Evolutionary conservation across 192 early-diverging fungal species (phyloP), one percentile per base, ranked within the genome.

Genomic region (Thoreauomyces humboldtii): DNA sequence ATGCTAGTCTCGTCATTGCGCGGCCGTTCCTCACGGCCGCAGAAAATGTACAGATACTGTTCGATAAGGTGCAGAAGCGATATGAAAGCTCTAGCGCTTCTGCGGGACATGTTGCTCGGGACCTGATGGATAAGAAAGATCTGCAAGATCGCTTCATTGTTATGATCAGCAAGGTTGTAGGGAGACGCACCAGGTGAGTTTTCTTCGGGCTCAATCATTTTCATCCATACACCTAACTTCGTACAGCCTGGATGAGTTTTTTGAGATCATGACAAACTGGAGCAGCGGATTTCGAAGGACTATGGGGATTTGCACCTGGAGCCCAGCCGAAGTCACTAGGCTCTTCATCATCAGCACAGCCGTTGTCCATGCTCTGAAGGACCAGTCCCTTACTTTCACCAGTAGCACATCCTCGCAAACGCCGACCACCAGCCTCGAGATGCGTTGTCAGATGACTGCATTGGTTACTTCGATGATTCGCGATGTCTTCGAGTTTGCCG

Each of bases 21-120:
- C 56, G 35, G 25, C 59, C 66, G 14, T 76, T 76, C 37, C 24
- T 67, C 15, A 76, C 75, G 2, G 75, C 75, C 15, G 33, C n/a
- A 12, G 70, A 68, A 27, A 76, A 76, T 34, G 52, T 76, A 4
- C 25, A 27, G 14, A 34, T 73, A 2, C 48, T 76, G 12, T 76
- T 76, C 46, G 57, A 64, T 7, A 73, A 74, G 41, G 65, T 51
- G 9, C 36, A 63, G 24, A 70, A 61, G 36, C 35, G 46, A 14
- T 25, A 7, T 38, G 36, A 17, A 17, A 35, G 57, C 35, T 4
- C 11, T 21, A 17, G 6, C 1, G 17, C 22, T n/a, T 32, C 17
- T 52, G 50, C 15, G 1, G 17, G 1, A 21, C 50, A n/a, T n/a
- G 19, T 52, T 52, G 17, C 19, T 52, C 50, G 50, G 15, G 21